phyloP scores from a whole-genome alignment of 2,329 filamentous ascomycete species.

The Penicillium glabrum region DNA sequence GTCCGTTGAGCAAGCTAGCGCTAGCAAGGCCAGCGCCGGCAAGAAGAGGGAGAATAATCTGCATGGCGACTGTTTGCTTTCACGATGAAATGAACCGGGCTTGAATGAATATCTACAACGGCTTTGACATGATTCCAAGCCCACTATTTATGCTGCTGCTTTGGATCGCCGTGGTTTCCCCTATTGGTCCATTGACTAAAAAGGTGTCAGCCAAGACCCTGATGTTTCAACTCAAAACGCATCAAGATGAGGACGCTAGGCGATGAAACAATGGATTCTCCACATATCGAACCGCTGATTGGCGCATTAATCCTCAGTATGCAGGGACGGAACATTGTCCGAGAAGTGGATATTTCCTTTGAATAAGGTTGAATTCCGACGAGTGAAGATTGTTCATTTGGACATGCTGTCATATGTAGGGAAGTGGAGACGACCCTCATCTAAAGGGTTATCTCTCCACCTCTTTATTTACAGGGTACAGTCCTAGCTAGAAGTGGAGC shows the following conservation, averaged over 20 bases:
- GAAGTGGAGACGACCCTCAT: neutral
- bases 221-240: constrained; percentile 12
- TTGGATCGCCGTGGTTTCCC: neutral
- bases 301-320: constrained; percentile 6
- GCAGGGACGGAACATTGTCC: neutral
- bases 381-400: neutral
- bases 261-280: neutral
- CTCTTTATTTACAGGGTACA: neutral
- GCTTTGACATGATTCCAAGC: neutral
- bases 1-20: constrained; percentile 11
- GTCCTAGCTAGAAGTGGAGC: neutral
- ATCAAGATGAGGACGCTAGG: neutral
- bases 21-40: constrained; percentile 7
- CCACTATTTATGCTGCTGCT: neutral
- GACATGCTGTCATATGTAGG: neutral
- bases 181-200: constrained; percentile 1
- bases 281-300: neutral
- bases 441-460: neutral
- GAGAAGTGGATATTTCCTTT: neutral
- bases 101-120: neutral
- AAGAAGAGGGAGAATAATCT: constrained; percentile 4
- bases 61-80: constrained; percentile 5
- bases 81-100: neutral
- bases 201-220: neutral
- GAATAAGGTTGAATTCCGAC: neutral